phyloP scores from a whole-genome alignment of 257 asterid genomes.

The Cynanchum wilfordii region DNA sequence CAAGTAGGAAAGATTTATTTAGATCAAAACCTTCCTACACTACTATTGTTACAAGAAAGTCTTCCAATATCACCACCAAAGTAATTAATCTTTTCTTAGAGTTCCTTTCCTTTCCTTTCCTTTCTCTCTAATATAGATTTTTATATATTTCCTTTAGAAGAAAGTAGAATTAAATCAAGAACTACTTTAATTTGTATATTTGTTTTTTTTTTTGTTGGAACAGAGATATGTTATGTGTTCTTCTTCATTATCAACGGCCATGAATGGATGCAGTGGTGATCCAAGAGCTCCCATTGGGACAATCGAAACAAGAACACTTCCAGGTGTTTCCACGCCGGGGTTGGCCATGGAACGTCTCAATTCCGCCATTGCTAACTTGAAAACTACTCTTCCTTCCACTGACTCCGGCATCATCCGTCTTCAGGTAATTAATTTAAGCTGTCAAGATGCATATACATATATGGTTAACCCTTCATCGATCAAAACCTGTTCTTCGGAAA shows the following conservation, averaged over 20 bases:
- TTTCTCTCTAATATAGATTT: no score
- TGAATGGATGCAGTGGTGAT: constrained; percentile 65
- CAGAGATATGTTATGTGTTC: constrained; percentile 46
- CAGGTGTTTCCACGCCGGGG: constrained; percentile 40
- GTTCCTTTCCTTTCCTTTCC: no score
- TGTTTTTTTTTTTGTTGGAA: background rate
- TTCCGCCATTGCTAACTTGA: constrained; percentile 55
- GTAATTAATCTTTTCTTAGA: background rate
- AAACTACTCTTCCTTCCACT: constrained; percentile 28
- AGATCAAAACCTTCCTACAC: constrained; percentile 26
- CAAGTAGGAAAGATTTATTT: constrained; percentile 32
- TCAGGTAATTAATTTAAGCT: constrained; percentile 37
- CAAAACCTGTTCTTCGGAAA: no score
- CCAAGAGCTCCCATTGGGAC: constrained; percentile 57
- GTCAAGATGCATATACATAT: no score
- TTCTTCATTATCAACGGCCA: constrained; percentile 20
- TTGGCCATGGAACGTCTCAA: constrained; percentile 59
- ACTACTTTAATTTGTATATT: no score
- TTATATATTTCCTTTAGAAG: no score
- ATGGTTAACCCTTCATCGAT: no score
- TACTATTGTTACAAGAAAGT: constrained; percentile 28
- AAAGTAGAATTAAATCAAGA: no score
- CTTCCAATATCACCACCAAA: constrained; percentile 9
- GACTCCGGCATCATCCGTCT: constrained; percentile 77
- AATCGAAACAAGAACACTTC: constrained; percentile 54